phyloP scores from a whole-genome alignment of 1,284 basidiomycete genomes.

The Papiliotrema nemorosa region DNA sequence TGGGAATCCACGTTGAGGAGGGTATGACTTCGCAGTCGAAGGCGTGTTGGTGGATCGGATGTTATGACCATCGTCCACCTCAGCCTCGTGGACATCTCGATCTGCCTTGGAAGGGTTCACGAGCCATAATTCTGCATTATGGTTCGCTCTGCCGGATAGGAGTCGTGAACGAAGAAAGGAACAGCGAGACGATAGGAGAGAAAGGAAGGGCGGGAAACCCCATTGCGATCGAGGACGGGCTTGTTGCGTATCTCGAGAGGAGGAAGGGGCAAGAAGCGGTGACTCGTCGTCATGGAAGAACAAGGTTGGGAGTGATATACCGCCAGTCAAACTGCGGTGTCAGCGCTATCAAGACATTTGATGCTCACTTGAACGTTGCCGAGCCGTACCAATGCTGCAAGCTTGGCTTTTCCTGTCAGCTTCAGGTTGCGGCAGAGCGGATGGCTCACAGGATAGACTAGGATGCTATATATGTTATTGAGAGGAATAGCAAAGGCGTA shows the following conservation, averaged over 20 bases:
- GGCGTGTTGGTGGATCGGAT: neutral
- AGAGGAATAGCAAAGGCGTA: constrained; percentile 94
- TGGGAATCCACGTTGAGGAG: constrained; percentile 53
- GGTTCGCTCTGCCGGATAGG: constrained; percentile 28
- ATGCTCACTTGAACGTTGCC: constrained; percentile 45
- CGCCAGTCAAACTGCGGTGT: constrained; percentile 75
- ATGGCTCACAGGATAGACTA: constrained; percentile 64
- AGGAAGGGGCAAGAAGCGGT: constrained; percentile 34
- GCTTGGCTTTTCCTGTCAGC: constrained; percentile 31
- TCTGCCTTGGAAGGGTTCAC: constrained; percentile 87
- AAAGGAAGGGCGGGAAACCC: constrained; percentile 67
- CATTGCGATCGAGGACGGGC: constrained; percentile 46
- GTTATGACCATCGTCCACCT: constrained; percentile 19
- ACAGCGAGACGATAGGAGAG: constrained; percentile 65
- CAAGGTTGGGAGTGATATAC: constrained; percentile 82
- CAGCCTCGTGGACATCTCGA: constrained; percentile 70
- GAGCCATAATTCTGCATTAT: constrained; percentile 66
- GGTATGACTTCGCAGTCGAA: constrained; percentile 45
- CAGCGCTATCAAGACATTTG: constrained; percentile 54
- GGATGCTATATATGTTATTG: constrained; percentile 81
- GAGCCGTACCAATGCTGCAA: constrained; percentile 49
- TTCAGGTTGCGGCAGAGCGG: neutral
- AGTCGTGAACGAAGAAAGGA: constrained; percentile 65
- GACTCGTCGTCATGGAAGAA: constrained; percentile 97
- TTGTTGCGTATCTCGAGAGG: constrained; percentile 51